These are phyloP conservation scores for Artemisia argyi DNA, from an alignment of 129 eudicot genomes.

Conservation along the genomic window DNA sequence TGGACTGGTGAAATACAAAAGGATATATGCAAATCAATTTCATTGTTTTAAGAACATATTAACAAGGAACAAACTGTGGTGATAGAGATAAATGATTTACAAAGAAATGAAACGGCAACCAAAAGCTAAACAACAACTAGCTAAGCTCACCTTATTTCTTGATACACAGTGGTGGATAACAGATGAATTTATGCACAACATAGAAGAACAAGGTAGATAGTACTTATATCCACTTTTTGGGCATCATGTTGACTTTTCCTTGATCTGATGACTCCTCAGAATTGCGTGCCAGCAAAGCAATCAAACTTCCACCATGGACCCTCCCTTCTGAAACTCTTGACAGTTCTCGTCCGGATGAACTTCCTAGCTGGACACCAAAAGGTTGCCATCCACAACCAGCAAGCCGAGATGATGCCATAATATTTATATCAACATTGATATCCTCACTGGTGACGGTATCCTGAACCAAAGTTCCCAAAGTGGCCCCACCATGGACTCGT, in stretches of 20 bases:
- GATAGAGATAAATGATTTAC: conserved; percentile 10
- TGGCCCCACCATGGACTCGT: conserved; percentile 25
- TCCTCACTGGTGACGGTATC: conserved; percentile 28
- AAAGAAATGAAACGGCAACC: conserved; percentile 6
- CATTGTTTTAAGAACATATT: not conserved
- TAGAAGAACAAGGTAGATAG: not conserved
- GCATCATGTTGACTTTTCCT: conserved; percentile 35
- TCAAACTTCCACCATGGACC: conserved; percentile 80
- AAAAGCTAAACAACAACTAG: not conserved
- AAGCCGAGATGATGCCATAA: not conserved
- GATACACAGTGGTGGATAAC: conserved; percentile 11
- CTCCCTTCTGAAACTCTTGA: conserved; percentile 58
- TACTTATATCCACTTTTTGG: conserved; percentile 49
- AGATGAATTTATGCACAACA: not conserved
- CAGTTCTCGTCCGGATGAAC: conserved; percentile 5
- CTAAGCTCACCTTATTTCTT: conserved; percentile 26
- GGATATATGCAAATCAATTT: not conserved
- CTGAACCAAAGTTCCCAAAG: conserved; percentile 36
- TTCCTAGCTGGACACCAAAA: not conserved
- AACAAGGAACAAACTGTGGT: conserved; percentile 11
- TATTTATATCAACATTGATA: conserved; percentile 5
- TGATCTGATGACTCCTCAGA: conserved; percentile 32
- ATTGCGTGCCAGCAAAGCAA: conserved; percentile 41
- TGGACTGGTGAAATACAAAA: conserved; percentile 23
- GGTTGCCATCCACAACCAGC: conserved; percentile 1